Base-by-base conservation (phyloP, 2,329 filamentous ascomycete genomes). In the Bertia moriformis region DNA sequence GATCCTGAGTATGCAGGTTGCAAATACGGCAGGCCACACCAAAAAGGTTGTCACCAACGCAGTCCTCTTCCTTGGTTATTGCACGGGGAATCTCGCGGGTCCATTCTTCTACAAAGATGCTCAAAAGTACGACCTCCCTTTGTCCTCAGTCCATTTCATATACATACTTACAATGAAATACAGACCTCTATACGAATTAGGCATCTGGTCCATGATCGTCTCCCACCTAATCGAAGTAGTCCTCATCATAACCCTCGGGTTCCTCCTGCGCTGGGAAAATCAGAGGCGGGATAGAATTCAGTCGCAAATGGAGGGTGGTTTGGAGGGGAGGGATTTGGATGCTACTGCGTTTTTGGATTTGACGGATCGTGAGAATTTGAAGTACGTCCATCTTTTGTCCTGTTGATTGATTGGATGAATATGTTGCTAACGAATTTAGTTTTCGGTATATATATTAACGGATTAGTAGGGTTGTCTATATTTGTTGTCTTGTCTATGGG, bases 191-290 rank as follows among this genome's bases (percentile, higher is more conserved):
- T 70, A 70, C 38, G 27, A 49, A n/a, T 54, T 68, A 24, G 66
- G 66, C 2, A 69, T 71, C 40, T 70, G 67, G 65, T 66, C 60
- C 17, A 69, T 70, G 65, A 68, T 70, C 40, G 63, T 67, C 30
- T 61, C 60, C 12, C 65, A 69, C 43, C 47, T 69, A 22, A 55
- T 69, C 14, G 68, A 73, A 49, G 66, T 62, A 5, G 53, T 56
- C 3, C 44, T 67, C 0, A 60, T 70, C n/a, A 43, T 55, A 7
- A 43, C 49, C 0, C 54, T 70, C 14, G 60, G 66, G 10, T 47
- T 63, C 4, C 48, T 66, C n/a, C 51, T 72, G 20, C 56, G 57
- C 3, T 52, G 57, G 45, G 66, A 69, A 52, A 71, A 71, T 39
- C 54, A 58, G 44, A 57, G 60, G 35, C 53, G 66, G 2, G 66